Evolutionary conservation across 768 basidiomycete genomes (phyloP), one percentile per base, ranked within the genome.

Genomic region (Trametes villosa): DNA sequence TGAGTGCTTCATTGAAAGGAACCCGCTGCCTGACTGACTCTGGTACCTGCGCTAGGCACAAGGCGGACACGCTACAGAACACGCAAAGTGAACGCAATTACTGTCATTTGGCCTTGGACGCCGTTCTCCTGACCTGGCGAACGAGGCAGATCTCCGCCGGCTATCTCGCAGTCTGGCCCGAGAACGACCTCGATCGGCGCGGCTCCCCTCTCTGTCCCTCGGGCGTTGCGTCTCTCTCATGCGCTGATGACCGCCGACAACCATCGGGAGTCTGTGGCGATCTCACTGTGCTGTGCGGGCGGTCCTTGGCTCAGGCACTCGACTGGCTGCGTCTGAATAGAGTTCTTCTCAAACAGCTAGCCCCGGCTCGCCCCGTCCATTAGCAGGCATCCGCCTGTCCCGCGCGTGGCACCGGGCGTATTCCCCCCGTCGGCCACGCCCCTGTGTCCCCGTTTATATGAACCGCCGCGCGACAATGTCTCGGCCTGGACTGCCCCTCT

Each of bases 381-480:
- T 40, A 42, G 38, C 56, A 13, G 33, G 40, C 47, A 15, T 57
- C 56, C 56, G 47, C 56, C 56, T 57, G 56, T 24, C 30, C 30
- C 42, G 34, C 36, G 56, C 56, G 20, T 57, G 56, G 47, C 47
- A 20, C 47, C 56, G 50, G 56, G 56, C 56, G 36, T 22, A 49
- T 50, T 57, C 56, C 47, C 56, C 47, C 56, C 56, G 56, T 26
- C 56, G 56, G 56, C 56, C 56, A 57, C 56, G 56, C 56, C 56
- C 56, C 56, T 50, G 47, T 49, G 8, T 57, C 26, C 27, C 47
- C 47, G 46, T 49, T n/a, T 20, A 30, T 49, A 57, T 57, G 56
- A 57, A 40, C n/a, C 11, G 5, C 17, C 22, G 11, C 29, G 30
- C 36, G 36, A 31, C 56, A 31, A 29, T 57, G 55, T 30, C 20